Percentiles rank a stretch among this genome's conserved stretches.
Conservation (phyloP, 2,329 filamentous ascomycete species). For the Trichoderma lentiforme region DNA sequence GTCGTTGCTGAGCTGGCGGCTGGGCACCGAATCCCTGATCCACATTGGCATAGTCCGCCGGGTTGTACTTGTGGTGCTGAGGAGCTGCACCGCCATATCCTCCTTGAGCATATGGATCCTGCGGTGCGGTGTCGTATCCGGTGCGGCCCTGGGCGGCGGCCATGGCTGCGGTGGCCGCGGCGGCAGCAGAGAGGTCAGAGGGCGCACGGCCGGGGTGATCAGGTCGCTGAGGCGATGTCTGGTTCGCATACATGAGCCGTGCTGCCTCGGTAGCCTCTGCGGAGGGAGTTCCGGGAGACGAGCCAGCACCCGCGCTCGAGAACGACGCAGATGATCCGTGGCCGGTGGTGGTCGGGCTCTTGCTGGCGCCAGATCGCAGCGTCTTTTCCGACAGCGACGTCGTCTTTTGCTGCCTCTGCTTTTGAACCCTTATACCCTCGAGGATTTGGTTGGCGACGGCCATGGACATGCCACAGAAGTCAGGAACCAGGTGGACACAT, state of each 20-base stretch:
- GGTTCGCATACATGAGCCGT: slow-evolving; percentile 58
- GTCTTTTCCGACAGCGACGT: slow-evolving; percentile 63
- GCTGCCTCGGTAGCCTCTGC: slow-evolving; percentile 59
- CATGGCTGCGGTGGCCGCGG: slow-evolving; percentile 58
- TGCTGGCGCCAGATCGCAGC: slow-evolving; percentile 53
- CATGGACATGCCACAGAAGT: slow-evolving; percentile 99
- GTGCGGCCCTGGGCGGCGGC: slow-evolving; percentile 41
- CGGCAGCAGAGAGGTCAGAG: slow-evolving; percentile 53
- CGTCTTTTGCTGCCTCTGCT: slow-evolving; percentile 60
- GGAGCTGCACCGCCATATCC: slow-evolving; percentile 33
- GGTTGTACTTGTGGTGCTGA: slow-evolving; percentile 69
- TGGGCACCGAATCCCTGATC: slow-evolving; percentile 42
- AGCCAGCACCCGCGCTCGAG: slow-evolving; percentile 23
- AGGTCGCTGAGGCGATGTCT: slow-evolving; percentile 50
- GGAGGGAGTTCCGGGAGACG: slow-evolving; percentile 17
- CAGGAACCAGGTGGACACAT: slow-evolving; percentile 92
- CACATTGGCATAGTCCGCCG: slow-evolving; percentile 68
- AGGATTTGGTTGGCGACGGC: slow-evolving; percentile 91
- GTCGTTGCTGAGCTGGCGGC: slow-evolving; percentile 32
- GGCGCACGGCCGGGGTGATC: slow-evolving; percentile 52
- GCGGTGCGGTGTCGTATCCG: slow-evolving; percentile 32
- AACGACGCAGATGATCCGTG: slow-evolving; percentile 35
- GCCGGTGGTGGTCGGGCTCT: slow-evolving; percentile 41
- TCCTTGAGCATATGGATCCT: slow-evolving; percentile 35
- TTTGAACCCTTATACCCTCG: slow-evolving; percentile 77